phyloP scores from a whole-genome alignment of 2,329 filamentous ascomycete genomes.

The Cercospora sp. region DNA sequence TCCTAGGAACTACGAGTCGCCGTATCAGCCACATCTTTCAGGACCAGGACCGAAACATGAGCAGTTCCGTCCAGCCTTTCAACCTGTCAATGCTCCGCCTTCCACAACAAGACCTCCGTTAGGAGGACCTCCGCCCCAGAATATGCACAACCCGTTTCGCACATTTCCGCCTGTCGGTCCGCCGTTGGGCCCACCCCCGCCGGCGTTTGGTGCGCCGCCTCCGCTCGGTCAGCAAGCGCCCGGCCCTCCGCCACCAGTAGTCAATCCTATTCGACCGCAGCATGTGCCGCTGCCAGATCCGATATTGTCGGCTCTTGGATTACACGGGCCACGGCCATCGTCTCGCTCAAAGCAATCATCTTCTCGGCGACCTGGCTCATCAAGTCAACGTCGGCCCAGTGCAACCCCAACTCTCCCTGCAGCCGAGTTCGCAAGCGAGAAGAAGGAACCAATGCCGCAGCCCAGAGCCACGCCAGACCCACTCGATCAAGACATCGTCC shows the following conservation, averaged over 20 bases:
- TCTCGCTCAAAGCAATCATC: conserved; percentile 1
- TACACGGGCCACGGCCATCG: conserved; percentile 6
- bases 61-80: conserved; percentile 7
- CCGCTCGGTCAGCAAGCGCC: background rate
- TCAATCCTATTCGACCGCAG: conserved; percentile 1
- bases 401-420: background rate
- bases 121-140: background rate
- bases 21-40: conserved; percentile 47
- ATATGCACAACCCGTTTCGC: conserved; percentile 11
- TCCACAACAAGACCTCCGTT: background rate
- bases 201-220: background rate
- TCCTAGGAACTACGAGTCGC: conserved; percentile 39
- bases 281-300: conserved; percentile 11
- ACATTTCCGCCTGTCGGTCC: conserved; percentile 6
- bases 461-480: background rate
- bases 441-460: background rate
- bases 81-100: background rate
- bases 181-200: background rate
- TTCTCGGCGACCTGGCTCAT: conserved; percentile 4
- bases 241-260: background rate
- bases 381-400: conserved; percentile 6
- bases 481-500: conserved; percentile 4
- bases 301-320: conserved; percentile 7
- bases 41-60: conserved; percentile 38
- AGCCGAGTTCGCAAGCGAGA: background rate